phyloP scores from a whole-genome alignment of 805 yeast species.

The Starmera dryadoides region DNA sequence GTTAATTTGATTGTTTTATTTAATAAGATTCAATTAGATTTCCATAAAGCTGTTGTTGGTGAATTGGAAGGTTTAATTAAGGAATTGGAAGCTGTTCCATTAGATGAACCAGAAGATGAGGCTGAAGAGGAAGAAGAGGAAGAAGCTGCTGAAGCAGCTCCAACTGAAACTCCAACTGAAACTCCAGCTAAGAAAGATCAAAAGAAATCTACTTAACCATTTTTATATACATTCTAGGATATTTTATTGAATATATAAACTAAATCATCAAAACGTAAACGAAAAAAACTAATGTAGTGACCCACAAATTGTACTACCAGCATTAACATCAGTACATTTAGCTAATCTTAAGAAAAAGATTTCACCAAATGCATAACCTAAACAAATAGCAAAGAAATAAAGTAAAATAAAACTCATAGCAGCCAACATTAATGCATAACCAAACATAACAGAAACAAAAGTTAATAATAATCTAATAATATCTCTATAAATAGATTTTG shows the following conservation, averaged over 20 bases:
- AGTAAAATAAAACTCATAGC: constrained; percentile 64
- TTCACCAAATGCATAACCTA: constrained; percentile 67
- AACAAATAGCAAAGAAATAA: constrained; percentile 66
- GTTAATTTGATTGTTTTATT: constrained; percentile 59
- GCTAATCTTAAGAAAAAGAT: constrained; percentile 57
- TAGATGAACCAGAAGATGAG: constrained; percentile 4
- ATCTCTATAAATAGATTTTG: constrained; percentile 39
- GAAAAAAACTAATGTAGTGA: constrained; percentile 16
- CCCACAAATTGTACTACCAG: constrained; percentile 21
- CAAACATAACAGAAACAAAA: constrained; percentile 57
- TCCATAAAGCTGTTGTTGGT: constrained; percentile 43
- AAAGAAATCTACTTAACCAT: no score
- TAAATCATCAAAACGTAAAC: neutral
- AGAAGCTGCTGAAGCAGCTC: constrained; percentile 4
- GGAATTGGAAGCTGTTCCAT: constrained; percentile 30
- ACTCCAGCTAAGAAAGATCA: constrained; percentile 11
- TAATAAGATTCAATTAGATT: constrained; percentile 62
- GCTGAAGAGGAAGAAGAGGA: constrained; percentile 23
- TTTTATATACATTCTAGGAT: no score
- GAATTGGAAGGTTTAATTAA: constrained; percentile 40
- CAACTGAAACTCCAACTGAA: constrained; percentile 5
- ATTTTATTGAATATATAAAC: no score
- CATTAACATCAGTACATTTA: constrained; percentile 29
- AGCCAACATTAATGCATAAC: constrained; percentile 71
- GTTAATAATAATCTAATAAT: constrained; percentile 45